These are phyloP conservation scores for Fomitopsis palustris DNA, from an alignment of 1,284 basidiomycete genomes.

Conservation along the genomic window DNA sequence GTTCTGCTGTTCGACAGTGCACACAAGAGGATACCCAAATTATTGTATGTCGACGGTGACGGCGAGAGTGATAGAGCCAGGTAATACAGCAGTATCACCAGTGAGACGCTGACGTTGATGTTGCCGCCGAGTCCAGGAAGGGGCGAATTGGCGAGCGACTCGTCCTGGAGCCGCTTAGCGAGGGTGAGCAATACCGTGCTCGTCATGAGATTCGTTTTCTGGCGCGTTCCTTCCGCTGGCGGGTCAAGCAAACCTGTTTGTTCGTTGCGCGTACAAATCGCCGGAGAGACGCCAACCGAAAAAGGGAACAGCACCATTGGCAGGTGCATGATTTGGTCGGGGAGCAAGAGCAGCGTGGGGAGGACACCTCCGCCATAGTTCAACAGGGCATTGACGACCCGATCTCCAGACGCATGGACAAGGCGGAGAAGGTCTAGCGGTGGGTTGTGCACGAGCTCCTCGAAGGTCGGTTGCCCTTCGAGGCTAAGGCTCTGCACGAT, in stretches of 20 bases:
- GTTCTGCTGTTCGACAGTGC: conserved; percentile 32
- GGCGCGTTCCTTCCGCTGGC: conserved; percentile 19
- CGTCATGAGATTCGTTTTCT: conserved; percentile 38
- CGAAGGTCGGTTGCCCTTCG: neutral
- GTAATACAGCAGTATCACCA: conserved; percentile 55
- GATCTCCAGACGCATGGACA: conserved; percentile 19
- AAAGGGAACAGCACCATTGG: conserved; percentile 34
- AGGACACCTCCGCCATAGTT: conserved; percentile 27
- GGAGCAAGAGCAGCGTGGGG: conserved; percentile 42
- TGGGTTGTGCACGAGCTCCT: conserved; percentile 10
- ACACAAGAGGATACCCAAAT: conserved; percentile 57
- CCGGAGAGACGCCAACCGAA: conserved; percentile 34
- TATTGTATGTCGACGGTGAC: conserved; percentile 56
- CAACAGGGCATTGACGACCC: conserved; percentile 18
- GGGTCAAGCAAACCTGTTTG: conserved; percentile 11
- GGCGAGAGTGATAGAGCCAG: conserved; percentile 51
- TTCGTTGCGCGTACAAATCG: conserved; percentile 25
- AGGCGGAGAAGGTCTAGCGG: conserved; percentile 16
- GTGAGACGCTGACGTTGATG: conserved; percentile 41
- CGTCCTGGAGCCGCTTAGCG: conserved; percentile 52
- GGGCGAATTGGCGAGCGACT: conserved; percentile 15
- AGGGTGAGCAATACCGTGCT: conserved; percentile 53
- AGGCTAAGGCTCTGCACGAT: conserved; percentile 12
- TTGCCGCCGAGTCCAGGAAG: conserved; percentile 29
- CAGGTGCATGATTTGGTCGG: conserved; percentile 37